Evolutionary conservation across 176 grass and related monocot genomes (phyloP).

Genomic region (Microstegium vimineum): DNA sequence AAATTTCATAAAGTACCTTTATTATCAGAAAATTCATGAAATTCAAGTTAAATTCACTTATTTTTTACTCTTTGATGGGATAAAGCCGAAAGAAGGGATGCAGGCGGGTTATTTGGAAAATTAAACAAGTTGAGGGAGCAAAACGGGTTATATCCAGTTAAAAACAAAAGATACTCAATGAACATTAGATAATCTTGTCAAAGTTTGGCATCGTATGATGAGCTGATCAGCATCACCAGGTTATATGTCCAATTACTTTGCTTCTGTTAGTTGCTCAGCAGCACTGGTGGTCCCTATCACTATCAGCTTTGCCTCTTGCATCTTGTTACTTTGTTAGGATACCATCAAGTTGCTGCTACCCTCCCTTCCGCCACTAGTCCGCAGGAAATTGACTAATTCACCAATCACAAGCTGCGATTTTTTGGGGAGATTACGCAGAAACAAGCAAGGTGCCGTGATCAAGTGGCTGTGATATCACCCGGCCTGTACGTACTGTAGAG

Average conservation of each 20-base stretch:
- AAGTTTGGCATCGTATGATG: slow-evolving; percentile 5
- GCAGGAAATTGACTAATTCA: not conserved
- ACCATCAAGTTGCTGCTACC: not conserved
- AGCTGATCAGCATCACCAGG: not conserved
- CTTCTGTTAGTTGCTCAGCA: not conserved
- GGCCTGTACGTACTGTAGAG: not conserved
- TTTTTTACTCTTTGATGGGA: no score
- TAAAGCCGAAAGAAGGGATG: not conserved
- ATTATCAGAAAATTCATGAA: no score
- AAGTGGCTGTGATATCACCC: not conserved
- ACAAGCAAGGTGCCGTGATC: not conserved
- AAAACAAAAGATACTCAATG: not conserved
- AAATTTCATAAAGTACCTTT: not conserved
- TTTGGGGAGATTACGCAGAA: not conserved
- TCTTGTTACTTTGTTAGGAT: not conserved
- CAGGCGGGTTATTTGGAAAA: not conserved
- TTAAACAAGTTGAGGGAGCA: not conserved
- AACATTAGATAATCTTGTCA: not conserved
- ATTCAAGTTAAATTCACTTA: no score
- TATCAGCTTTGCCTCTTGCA: not conserved
- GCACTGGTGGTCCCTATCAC: not conserved
- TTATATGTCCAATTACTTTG: not conserved
- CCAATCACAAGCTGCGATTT: not conserved
- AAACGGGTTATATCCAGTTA: not conserved
- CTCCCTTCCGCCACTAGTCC: not conserved